These are phyloP conservation scores for Solanum phureja DNA, from an alignment of 257 asterid genomes.

Conservation along the genomic window DNA sequence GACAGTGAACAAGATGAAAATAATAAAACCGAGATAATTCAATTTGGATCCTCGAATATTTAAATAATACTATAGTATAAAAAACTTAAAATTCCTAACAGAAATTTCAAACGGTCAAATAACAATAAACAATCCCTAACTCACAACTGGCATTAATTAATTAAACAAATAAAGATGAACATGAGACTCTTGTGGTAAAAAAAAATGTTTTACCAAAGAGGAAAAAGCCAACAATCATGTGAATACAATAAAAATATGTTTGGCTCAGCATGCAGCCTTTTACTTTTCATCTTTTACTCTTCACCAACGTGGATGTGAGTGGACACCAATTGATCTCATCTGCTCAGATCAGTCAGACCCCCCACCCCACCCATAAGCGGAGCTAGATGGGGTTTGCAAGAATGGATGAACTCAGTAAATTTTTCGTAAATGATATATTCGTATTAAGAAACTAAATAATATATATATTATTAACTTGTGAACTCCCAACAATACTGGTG, in stretches of 20 bases:
- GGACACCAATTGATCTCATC: background rate
- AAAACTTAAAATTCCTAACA: background rate
- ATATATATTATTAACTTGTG: too few relatives aligned
- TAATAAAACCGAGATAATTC: too few relatives aligned
- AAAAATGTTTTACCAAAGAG: background rate
- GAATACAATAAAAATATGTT: background rate
- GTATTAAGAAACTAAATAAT: too few relatives aligned
- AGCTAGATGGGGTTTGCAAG: too few relatives aligned
- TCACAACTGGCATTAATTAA: background rate
- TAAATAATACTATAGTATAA: background rate
- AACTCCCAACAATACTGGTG: too few relatives aligned
- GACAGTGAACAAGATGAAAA: too few relatives aligned
- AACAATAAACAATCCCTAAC: background rate
- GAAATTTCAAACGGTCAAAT: background rate
- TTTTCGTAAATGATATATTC: too few relatives aligned
- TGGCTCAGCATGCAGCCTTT: background rate
- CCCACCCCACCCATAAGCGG: background rate
- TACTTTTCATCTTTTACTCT: background rate
- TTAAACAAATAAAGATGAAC: background rate
- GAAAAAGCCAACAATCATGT: background rate
- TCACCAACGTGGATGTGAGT: background rate
- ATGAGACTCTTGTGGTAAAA: background rate
- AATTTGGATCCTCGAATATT: background rate
- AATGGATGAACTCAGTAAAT: accelerated
- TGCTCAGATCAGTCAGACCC: background rate